Conservation (phyloP, 345 rosid species). For the Mallotus nudiflorus region DNA sequence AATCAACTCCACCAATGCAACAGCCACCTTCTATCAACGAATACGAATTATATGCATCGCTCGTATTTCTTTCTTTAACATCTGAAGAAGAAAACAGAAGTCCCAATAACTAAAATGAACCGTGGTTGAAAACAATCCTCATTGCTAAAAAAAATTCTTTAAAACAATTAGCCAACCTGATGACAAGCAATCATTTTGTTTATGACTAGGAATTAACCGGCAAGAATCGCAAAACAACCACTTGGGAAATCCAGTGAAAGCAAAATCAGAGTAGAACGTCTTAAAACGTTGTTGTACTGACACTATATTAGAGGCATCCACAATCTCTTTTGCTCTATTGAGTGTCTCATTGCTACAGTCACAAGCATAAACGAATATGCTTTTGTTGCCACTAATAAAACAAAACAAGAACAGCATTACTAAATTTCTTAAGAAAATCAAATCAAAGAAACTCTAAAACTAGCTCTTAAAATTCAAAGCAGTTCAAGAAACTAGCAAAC, state of each 20-base stretch:
- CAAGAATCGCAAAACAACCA: slow-evolving; percentile 63
- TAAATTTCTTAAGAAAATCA: too few relatives aligned
- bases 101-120: background rate
- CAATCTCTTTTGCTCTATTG: slow-evolving; percentile 56
- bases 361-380: slow-evolving; percentile 66
- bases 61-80: slow-evolving; percentile 23
- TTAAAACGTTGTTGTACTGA: slow-evolving; percentile 38
- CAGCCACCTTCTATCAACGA: slow-evolving; percentile 35
- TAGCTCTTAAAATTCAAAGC: too few relatives aligned
- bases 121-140: background rate
- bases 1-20: slow-evolving; percentile 78
- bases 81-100: slow-evolving; percentile 27
- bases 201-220: slow-evolving; percentile 22
- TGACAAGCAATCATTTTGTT: slow-evolving; percentile 19
- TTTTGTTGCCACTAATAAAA: slow-evolving; percentile 57
- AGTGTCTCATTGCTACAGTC: slow-evolving; percentile 83
- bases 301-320: slow-evolving; percentile 23
- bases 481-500: too few relatives aligned
- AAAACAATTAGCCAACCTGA: slow-evolving; percentile 34
- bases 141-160: background rate
- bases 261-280: slow-evolving; percentile 69
- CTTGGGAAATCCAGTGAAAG: slow-evolving; percentile 53
- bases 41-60: slow-evolving; percentile 11
- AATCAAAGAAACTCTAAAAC: too few relatives aligned
- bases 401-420: slow-evolving; percentile 14